Percentiles rank a stretch among this genome's conserved stretches.
Conservation (phyloP, 306 rosid genomes). For the Begonia fuchsioides region DNA sequence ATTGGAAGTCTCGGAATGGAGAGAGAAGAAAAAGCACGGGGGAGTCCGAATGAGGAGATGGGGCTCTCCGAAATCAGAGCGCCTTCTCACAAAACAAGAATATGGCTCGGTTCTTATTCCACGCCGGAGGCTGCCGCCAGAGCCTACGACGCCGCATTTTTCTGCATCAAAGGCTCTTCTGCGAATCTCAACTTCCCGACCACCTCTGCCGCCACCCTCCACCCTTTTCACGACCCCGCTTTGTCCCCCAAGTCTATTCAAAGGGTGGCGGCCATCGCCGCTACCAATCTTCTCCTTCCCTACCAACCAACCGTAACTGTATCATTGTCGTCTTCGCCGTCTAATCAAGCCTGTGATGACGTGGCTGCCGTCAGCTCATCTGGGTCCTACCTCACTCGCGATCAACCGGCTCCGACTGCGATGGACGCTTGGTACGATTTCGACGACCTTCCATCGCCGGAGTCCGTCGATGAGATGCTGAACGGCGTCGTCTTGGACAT, state of each 20-base stretch:
- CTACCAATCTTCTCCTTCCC: background rate
- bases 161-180: conserved; percentile 78
- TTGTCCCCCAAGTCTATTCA: conserved; percentile 93
- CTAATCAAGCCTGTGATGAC: conserved; percentile 39
- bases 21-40: conserved; percentile 51
- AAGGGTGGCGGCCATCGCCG: conserved; percentile 49
- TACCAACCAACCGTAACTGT: background rate
- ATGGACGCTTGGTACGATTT: conserved; percentile 56
- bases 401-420: conserved; percentile 20
- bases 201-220: background rate
- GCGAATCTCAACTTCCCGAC: conserved; percentile 76
- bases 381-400: conserved; percentile 3
- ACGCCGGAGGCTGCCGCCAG: conserved; percentile 96
- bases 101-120: conserved; percentile 92
- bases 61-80: conserved; percentile 99
- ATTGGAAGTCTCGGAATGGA: conserved; percentile 35
- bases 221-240: conserved; percentile 8
- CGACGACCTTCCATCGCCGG: conserved; percentile 38
- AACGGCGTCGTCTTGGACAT: conserved; percentile 38
- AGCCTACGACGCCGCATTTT: conserved; percentile 96
- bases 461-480: conserved; percentile 45
- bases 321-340: conserved; percentile 30
- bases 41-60: conserved; percentile 98
- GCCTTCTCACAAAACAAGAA: conserved; percentile 90
- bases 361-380: conserved; percentile 22